Evolutionary conservation across 148 eudicot species (phyloP), one percentile per base, ranked within the genome.

Genomic region (Cornus kousa): DNA sequence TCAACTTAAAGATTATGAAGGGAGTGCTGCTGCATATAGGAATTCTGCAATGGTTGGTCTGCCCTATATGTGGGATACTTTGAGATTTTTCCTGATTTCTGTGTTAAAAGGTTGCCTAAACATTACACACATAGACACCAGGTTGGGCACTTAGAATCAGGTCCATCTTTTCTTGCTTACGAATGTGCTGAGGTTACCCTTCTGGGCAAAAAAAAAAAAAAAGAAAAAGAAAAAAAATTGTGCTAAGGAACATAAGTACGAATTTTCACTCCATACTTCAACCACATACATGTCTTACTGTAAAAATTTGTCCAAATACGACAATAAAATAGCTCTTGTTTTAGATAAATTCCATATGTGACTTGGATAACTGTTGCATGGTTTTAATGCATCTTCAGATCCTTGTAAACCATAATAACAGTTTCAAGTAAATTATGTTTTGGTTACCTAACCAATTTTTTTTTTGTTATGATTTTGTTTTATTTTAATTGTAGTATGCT

Each of bases 1-100:
- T 84, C 92, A 89, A 79, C 91, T 96, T 79, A 92, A 88, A 87
- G 99, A 96, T 80, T 96, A 90, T 77, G 92, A 89, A 74, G 95
- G 90, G 69, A 96, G 99, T 84, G 90, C 81, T 77, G 80, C 90
- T 79, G 97, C 99, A n/a, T 96, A 92, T 82, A 90, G 74, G 88
- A 93, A 74, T 71, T 88, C 97, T 71, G 81, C 85, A 76, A 91
- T 84, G 94, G 98, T 95, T 28, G 79, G 82, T 86, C 76, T 85
- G 43, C 73, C 62, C 55, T 7, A 37, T n/a, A 79, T 35, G 35
- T 57, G 72, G 64, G 69, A 67, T 68, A 35, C 71, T 64, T 78
- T 68, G 8, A 48, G 2, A 0, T 37, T 46, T 40, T 40, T 73
- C 48, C 37, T 16, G 50, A 24, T 59, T 72, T 59, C 5, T 20